A percentile compares a stretch with the other conserved stretches of the same genome.
These are phyloP conservation scores for Colletotrichum lupini DNA, from an alignment of 2,329 filamentous ascomycete species.

Conservation along the genomic window DNA sequence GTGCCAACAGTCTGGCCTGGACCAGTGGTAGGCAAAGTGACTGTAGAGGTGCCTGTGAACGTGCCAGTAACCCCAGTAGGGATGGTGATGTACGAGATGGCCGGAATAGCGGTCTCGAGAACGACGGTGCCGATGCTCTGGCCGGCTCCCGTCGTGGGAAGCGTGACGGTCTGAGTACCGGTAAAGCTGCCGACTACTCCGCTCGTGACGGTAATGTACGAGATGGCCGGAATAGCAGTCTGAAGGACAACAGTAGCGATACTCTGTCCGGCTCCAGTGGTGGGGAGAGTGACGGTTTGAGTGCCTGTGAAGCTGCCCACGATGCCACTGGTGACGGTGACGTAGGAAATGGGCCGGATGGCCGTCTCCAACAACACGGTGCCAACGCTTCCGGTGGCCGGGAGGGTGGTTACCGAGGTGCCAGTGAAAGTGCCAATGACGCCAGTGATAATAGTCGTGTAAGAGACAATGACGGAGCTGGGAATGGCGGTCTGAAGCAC, in stretches of 20 bases:
- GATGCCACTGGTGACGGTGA: conserved; percentile 7
- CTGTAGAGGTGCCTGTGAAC: neutral
- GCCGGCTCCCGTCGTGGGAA: neutral
- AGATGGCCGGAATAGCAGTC: neutral
- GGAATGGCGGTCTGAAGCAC: conserved; percentile 15
- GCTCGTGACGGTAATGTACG: neutral
- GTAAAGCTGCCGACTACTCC: neutral
- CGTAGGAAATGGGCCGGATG: conserved; percentile 5
- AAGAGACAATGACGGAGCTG: neutral
- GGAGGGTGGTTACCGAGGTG: neutral
- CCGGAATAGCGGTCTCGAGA: neutral
- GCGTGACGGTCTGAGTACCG: neutral
- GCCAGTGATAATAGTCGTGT: conserved; percentile 16
- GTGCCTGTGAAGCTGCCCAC: conserved; percentile 4
- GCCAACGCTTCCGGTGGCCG: conserved; percentile 12
- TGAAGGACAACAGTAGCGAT: neutral
- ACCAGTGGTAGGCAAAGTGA: neutral
- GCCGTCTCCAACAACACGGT: conserved; percentile 23
- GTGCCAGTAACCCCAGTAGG: neutral
- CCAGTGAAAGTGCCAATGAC: conserved; percentile 3
- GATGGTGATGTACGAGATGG: neutral
- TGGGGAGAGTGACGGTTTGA: neutral
- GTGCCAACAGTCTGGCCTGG: neutral
- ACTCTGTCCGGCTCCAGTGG: neutral
- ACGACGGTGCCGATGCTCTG: neutral